A percentile compares a stretch with the other conserved stretches of the same genome.
Conservation (phyloP, 306 rosid genomes). For the Biancaea sappan region DNA sequence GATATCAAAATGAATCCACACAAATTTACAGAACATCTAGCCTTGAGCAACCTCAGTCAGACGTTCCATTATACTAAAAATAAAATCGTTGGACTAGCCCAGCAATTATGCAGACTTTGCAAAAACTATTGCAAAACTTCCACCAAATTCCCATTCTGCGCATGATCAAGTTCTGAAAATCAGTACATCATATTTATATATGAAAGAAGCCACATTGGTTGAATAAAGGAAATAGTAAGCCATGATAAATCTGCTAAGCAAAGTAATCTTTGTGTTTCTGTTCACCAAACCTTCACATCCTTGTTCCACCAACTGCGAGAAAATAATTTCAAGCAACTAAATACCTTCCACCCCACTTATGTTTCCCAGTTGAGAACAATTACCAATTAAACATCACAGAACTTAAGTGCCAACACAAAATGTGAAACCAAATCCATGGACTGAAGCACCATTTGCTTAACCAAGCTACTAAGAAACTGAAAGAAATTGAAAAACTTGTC, state of each 20-base stretch:
- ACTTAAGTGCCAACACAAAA: background rate
- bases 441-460: background rate
- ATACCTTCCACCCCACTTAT: background rate
- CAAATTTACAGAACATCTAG: background rate
- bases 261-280: slow-evolving; percentile 3
- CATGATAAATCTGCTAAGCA: background rate
- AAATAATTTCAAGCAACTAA: slow-evolving; percentile 8
- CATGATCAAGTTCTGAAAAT: background rate
- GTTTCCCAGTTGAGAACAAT: background rate
- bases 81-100: background rate
- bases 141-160: background rate
- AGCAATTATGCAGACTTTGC: background rate
- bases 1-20: background rate
- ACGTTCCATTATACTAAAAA: background rate
- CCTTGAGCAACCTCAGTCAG: background rate
- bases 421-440: slow-evolving; percentile 11
- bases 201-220: background rate
- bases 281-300: background rate
- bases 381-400: background rate
- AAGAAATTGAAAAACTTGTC: background rate
- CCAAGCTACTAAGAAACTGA: background rate
- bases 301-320: slow-evolving; percentile 1
- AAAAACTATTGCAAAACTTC: background rate
- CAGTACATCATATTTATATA: background rate
- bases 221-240: background rate